Base-by-base conservation (phyloP, 768 basidiomycete species). In the Amanita pallidorosea region DNA sequence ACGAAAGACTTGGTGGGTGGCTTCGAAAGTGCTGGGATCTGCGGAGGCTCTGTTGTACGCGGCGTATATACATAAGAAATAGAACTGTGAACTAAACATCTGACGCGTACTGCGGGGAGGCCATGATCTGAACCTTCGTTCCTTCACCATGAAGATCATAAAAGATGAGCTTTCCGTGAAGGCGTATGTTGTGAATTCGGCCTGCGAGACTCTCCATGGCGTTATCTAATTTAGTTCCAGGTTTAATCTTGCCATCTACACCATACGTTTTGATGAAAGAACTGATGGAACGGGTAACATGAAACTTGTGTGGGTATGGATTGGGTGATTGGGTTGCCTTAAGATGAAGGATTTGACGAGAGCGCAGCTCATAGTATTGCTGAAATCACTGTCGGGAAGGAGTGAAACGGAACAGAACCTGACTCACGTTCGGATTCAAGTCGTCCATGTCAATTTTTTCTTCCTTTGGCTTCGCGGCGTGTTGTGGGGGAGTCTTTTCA, bases 291-390 rank as follows among this genome's bases (percentile, higher is more conserved):
- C 68, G 72, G 51, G 84, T 72, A 18, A 97, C 94, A 57, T 95
- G 67, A 71, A 99, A 99, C 80, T 99, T 99, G 83, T 99, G 96
- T 6, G 96, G 96, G 72, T 98, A 99, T 2, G 96, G 96, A 65
- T 94, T 88, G 2, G 94, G 95, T 6, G 77, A 67, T 64, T 86
- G 85, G 25, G 88, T 86, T 62, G 83, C 75, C 67, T 89, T 85
- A 55, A 99, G 79, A 57, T 82, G 80, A 55, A 82, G 78, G 59
- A 99, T 92, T 58, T 88, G 83, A 44, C 91, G 81, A 25, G 87
- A 90, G 57, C 96, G 86, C 57, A 92, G 70, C 62, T 97, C 93
- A 63, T 85, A 95, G 75, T 97, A 99, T 91, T 95, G 91, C 94
- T 99, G 57, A 5, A 9, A 23, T 25, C 40, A 31, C 17, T 5